Evolutionary conservation across 305 asterid genomes (phyloP).

Genomic region (Plantago coronopus): DNA sequence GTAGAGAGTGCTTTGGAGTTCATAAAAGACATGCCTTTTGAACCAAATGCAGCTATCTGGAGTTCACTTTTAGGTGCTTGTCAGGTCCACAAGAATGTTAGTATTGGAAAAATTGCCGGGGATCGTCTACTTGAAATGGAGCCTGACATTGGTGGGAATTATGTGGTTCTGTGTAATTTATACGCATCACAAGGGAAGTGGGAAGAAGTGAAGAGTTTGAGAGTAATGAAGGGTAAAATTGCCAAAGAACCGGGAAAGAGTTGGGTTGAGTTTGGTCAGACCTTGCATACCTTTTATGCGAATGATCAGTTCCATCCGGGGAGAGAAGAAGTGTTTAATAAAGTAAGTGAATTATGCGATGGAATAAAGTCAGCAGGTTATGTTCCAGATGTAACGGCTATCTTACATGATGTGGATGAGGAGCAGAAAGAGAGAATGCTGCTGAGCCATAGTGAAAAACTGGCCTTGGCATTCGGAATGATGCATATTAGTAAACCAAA

Average conservation of each 20-base stretch:
- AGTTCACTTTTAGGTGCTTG: slow-evolving; percentile 92
- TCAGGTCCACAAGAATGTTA: slow-evolving; percentile 48
- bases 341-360: slow-evolving; percentile 34
- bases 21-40: slow-evolving; percentile 60
- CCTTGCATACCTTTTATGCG: slow-evolving; percentile 40
- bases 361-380: slow-evolving; percentile 40
- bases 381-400: slow-evolving; percentile 41
- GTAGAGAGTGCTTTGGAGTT: slow-evolving; percentile 62
- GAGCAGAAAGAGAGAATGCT: slow-evolving; percentile 42
- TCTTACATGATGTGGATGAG: slow-evolving; percentile 43
- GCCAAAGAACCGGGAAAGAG: slow-evolving; percentile 77
- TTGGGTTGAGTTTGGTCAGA: slow-evolving; percentile 53
- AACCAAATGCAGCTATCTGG: slow-evolving; percentile 85
- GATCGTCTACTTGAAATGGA: slow-evolving; percentile 59
- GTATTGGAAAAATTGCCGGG: slow-evolving; percentile 64
- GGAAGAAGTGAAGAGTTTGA: slow-evolving; percentile 60
- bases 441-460: slow-evolving; percentile 54
- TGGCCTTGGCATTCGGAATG: slow-evolving; percentile 55
- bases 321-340: slow-evolving; percentile 28
- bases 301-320: slow-evolving; percentile 36
- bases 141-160: slow-evolving; percentile 69
- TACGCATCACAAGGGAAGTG: slow-evolving; percentile 74
- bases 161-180: slow-evolving; percentile 60
- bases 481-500: slow-evolving; percentile 28
- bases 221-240: slow-evolving; percentile 58